Evolutionary conservation across 2,329 filamentous ascomycete genomes (phyloP).

Genomic region (Sarocladium oryzae): DNA sequence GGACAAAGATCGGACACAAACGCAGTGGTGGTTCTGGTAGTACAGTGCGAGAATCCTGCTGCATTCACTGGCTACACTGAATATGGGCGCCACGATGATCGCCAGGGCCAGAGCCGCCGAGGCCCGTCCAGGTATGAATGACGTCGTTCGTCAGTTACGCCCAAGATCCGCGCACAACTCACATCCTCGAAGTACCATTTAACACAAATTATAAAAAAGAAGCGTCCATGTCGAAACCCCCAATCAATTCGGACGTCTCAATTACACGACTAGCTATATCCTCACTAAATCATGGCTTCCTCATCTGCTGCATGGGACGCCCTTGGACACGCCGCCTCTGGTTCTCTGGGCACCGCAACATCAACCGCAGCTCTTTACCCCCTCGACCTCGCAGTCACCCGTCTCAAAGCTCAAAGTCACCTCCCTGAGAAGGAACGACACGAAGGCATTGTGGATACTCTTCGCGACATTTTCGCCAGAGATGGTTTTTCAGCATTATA

Average conservation of each 20-base stretch:
- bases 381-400: constrained; percentile 72
- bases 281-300: constrained; percentile 24
- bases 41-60: no score
- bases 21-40: no score
- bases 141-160: background rate
- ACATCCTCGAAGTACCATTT: no score
- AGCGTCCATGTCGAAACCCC: no score
- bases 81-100: background rate
- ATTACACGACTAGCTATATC: no score
- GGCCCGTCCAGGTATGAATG: background rate
- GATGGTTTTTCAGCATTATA: constrained; percentile 67
- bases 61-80: no score
- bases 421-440: constrained; percentile 32
- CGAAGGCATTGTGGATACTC: constrained; percentile 60
- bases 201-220: no score
- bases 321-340: constrained; percentile 74
- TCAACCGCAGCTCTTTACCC: constrained; percentile 77
- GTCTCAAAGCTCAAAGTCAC: constrained; percentile 64
- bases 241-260: no score
- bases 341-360: constrained; percentile 69
- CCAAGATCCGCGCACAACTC: no score
- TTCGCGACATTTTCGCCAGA: constrained; percentile 60
- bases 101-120: background rate
- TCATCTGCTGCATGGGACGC: constrained; percentile 51
- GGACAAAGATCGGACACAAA: no score